Percentiles rank a stretch among this genome's conserved stretches.
Conservation (phyloP, 371 early-diverging fungal species). For the Syncephalis fuscata region DNA sequence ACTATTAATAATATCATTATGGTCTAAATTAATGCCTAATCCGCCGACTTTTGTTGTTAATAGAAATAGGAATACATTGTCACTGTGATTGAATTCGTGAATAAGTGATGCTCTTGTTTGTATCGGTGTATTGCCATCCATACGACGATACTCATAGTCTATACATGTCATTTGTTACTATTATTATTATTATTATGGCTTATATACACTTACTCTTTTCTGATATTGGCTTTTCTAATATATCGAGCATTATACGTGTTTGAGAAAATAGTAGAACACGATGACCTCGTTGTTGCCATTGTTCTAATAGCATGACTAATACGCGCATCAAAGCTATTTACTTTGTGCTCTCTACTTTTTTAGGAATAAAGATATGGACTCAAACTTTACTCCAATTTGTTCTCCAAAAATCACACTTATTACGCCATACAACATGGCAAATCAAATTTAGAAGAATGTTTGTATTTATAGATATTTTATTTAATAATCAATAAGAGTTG, state of each 20-base stretch:
- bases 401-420: too few relatives aligned
- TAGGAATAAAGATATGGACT: too few relatives aligned
- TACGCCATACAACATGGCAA: too few relatives aligned
- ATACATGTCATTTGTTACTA: slow-evolving; percentile 8
- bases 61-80: slow-evolving; percentile 68
- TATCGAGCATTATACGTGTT: slow-evolving; percentile 92
- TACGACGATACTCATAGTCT: slow-evolving; percentile 54
- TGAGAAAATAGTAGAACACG: slow-evolving; percentile 91
- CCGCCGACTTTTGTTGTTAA: slow-evolving; percentile 97
- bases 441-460: too few relatives aligned
- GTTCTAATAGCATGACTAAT: slow-evolving; percentile 57
- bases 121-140: slow-evolving; percentile 94
- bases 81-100: slow-evolving; percentile 67
- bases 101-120: slow-evolving; percentile 63
- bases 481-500: too few relatives aligned
- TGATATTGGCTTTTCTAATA: slow-evolving; percentile 50
- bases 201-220: too few relatives aligned
- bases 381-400: too few relatives aligned
- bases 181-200: too few relatives aligned
- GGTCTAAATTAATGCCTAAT: slow-evolving; percentile 85
- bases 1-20: too few relatives aligned
- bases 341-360: too few relatives aligned
- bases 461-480: too few relatives aligned
- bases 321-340: too few relatives aligned
- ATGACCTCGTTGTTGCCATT: slow-evolving; percentile 78